A percentile compares a stretch with the other conserved stretches of the same genome.
Conservation (phyloP, 1,139 yeast species). For the Komagataea norvegica region DNA sequence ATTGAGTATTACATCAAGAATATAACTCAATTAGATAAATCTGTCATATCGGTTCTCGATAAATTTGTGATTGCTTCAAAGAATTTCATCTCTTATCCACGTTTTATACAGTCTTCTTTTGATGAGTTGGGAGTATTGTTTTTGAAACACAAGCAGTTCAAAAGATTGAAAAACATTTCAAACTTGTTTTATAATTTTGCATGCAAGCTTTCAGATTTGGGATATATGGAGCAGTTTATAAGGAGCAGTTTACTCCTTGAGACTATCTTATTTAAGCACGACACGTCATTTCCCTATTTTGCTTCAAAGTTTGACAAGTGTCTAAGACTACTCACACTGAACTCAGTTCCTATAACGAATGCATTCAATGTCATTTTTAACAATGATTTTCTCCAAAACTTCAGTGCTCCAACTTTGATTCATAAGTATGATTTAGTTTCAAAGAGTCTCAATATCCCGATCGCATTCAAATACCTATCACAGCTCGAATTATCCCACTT, state of each 20-base stretch:
- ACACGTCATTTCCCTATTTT: conserved; percentile 7
- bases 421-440: conserved; percentile 17
- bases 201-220: conserved; percentile 14
- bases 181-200: conserved; percentile 30
- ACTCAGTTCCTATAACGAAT: conserved; percentile 22
- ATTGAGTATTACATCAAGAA: conserved; percentile 9
- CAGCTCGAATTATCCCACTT: conserved; percentile 7
- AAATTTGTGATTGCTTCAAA: conserved; percentile 11
- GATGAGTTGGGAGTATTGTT: conserved; percentile 9
- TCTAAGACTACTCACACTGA: conserved; percentile 23
- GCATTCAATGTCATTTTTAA: conserved; percentile 11
- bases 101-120: conserved; percentile 10
- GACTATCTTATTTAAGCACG: conserved; percentile 6
- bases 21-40: conserved; percentile 1
- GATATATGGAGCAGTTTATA: conserved; percentile 7
- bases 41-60: conserved; percentile 13
- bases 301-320: conserved; percentile 20
- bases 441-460: conserved; percentile 9
- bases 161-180: conserved; percentile 29
- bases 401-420: conserved; percentile 12
- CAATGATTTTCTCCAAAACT: conserved; percentile 11
- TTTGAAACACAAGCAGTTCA: conserved; percentile 18
- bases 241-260: conserved; percentile 12
- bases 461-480: conserved; percentile 9
- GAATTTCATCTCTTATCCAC: conserved; percentile 5